Evolutionary conservation across 129 eudicot species (phyloP), one percentile per base, ranked within the genome.

Genomic region (carrot (Daucus carota)): DNA sequence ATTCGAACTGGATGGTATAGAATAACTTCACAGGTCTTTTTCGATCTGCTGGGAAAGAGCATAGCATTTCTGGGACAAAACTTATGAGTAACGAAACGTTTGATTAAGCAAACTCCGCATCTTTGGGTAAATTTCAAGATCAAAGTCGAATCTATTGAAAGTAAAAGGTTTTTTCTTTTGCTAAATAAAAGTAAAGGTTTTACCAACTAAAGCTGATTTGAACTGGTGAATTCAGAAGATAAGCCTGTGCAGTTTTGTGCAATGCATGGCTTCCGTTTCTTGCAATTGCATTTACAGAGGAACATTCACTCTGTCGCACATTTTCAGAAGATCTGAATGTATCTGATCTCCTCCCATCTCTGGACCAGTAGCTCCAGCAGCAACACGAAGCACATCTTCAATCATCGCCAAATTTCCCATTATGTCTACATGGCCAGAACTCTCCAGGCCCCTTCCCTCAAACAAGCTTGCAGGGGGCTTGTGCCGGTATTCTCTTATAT

Each of bases 371-470:
- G 90, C 97, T 3, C 96, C 98, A 5, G 96, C 95, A 42, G 96
- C 98, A 78, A 90, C 92, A 36, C 98, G 83, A 74, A 92, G 52
- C 20, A 91, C 84, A 81, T 91, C 97, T 81, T 91, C 96, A 16
- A 91, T 89, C 83, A 89, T 76, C 8, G 88, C 95, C 43, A 82
- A 80, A 66, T 91, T 91, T 38, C 96, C 97, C 95, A 89, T 82
- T 16, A 89, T 91, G 80, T 91, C 97, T 41, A 91, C 92, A 46
- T 91, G 97, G 11, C 79, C 84, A 43, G 92, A 92, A n/a, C 97
- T 91, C 75, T 89, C 87, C 28, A 76, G 60, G 28, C 97, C 97
- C 77, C 96, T 50, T 1, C 97, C 96, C 73, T 91, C 92, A 0
- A 91, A 80, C 74, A 91, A 42, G 59, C 85, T 89, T 8, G 86